Conservation (phyloP, 2,329 filamentous ascomycete species). For the Mycosphaerella arachidis region DNA sequence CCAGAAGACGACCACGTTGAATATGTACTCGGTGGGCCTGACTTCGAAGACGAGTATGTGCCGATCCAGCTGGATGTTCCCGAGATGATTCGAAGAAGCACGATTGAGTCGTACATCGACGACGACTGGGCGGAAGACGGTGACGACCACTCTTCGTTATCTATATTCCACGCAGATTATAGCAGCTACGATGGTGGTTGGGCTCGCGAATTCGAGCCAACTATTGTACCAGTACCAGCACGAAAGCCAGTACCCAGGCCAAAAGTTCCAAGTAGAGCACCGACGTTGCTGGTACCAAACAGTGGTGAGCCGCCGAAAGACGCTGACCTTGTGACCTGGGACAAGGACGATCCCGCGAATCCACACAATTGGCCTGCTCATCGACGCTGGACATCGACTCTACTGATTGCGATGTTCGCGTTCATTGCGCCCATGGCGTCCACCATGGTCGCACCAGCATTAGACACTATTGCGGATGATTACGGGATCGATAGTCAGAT, state of each 20-base stretch:
- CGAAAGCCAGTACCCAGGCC: slow-evolving; percentile 7
- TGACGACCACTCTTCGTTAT: slow-evolving; percentile 7
- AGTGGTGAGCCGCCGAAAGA: slow-evolving; percentile 6
- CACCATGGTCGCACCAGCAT: slow-evolving; percentile 32
- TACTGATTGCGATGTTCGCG: slow-evolving; percentile 36
- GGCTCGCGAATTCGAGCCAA: background rate
- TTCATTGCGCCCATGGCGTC: slow-evolving; percentile 33
- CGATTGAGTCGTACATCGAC: slow-evolving; percentile 14
- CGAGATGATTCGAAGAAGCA: slow-evolving; percentile 9
- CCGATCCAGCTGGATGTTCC: background rate
- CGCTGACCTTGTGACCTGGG: slow-evolving; percentile 40
- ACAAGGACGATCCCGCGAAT: slow-evolving; percentile 39
- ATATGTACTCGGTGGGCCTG: slow-evolving; percentile 1
- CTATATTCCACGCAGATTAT: slow-evolving; percentile 14
- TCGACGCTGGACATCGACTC: slow-evolving; percentile 38
- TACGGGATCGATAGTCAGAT: slow-evolving; percentile 24
- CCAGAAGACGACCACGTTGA: background rate
- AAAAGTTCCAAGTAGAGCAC: slow-evolving; percentile 9
- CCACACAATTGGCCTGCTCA: slow-evolving; percentile 40
- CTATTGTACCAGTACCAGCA: slow-evolving; percentile 4
- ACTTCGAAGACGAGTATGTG: background rate
- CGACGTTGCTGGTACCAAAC: slow-evolving; percentile 6
- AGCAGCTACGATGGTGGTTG: background rate
- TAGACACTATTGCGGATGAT: slow-evolving; percentile 25
- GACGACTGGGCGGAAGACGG: slow-evolving; percentile 5